Evolutionary conservation across 2,329 filamentous ascomycete species (phyloP).

Genomic region (Tolypocladium tropicale): DNA sequence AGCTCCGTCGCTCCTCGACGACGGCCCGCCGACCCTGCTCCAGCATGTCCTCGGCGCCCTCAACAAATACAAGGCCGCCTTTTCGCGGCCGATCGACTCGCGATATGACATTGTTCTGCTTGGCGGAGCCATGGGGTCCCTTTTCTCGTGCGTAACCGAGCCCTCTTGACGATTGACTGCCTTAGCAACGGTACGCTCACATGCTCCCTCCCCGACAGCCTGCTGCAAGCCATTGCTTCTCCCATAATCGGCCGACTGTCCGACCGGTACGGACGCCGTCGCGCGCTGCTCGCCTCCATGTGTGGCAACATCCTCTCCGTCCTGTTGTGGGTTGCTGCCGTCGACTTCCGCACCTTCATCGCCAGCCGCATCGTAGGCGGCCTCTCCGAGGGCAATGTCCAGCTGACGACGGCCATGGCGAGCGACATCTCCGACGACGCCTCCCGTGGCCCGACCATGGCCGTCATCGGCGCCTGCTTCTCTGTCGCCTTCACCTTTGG

Average conservation of each 20-base stretch:
- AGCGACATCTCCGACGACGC: conserved; percentile 87
- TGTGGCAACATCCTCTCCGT: conserved; percentile 86
- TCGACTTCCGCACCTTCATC: conserved; percentile 91
- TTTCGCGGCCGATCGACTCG: conserved; percentile 85
- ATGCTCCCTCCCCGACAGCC: conserved; percentile 35
- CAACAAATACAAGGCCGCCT: conserved; percentile 90
- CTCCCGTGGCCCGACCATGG: conserved; percentile 85
- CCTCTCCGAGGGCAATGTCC: conserved; percentile 91
- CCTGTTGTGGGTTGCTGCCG: conserved; percentile 84
- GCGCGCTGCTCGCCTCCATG: conserved; percentile 86
- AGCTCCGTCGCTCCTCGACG: conserved; percentile 34
- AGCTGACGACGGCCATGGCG: conserved; percentile 90
- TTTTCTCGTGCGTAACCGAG: conserved; percentile 58
- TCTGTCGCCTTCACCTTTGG: conserved; percentile 96
- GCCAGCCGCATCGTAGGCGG: conserved; percentile 89
- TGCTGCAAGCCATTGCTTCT: conserved; percentile 86
- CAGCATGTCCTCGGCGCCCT: conserved; percentile 71
- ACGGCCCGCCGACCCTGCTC: conserved; percentile 54
- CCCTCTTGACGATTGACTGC: neutral
- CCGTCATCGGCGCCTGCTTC: conserved; percentile 91
- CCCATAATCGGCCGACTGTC: conserved; percentile 84
- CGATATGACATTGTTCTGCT: conserved; percentile 95
- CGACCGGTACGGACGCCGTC: conserved; percentile 78
- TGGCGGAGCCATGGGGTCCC: conserved; percentile 82
- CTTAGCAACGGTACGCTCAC: neutral